Base-by-base conservation (phyloP, 1,284 basidiomycete species). In the Irpex sp. region DNA sequence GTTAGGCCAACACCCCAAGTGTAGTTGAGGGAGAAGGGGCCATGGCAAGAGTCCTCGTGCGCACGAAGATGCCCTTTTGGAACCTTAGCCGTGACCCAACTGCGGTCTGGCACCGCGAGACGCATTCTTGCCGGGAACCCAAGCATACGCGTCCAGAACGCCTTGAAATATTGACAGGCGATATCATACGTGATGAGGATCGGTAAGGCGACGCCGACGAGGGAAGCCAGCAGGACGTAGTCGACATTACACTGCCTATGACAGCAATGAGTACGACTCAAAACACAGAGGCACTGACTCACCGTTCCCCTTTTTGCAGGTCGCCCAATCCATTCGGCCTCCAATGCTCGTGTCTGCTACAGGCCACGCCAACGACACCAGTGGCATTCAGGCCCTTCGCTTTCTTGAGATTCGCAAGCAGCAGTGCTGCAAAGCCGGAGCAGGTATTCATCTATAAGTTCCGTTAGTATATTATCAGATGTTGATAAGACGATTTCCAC, bases 301-400 rank as follows among this genome's bases (percentile, higher is more conserved):
- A 72, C 71, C 68, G 21, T 58, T 73, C 72, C 1, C 72, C 71
- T 19, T 65, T 64, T 57, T 72, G 70, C 5, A 72, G 58, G 62
- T 73, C 69, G 5, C 69, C 70, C 4, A 71, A 56, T 1, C 67
- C 68, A 43, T 66, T 70, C 5, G 67, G 66, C 0, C 62, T 63
- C 53, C 68, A 64, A 49, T 71, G 63, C 17, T 65, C 67, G 56
- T 75, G 72, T 0, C 69, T 68, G 1, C 66, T 50, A 58, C 71
- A 71, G 1, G 66, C 59, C 2, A 65, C 61, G 0, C 62, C 66
- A 0, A 67, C 71, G 1, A 74, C 63, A 5, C 73, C 71, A 0
- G 69, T 72, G 4, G 69, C 59, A 1, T 51, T 50, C 13, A 68
- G 65, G 0, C 69, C 71, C 19, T 68, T 65, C 1, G 58, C 60